A percentile compares a stretch with the other conserved stretches of the same genome.
Conservation (phyloP, 2,329 filamentous ascomycete species). For the Diaporthe helianthi region DNA sequence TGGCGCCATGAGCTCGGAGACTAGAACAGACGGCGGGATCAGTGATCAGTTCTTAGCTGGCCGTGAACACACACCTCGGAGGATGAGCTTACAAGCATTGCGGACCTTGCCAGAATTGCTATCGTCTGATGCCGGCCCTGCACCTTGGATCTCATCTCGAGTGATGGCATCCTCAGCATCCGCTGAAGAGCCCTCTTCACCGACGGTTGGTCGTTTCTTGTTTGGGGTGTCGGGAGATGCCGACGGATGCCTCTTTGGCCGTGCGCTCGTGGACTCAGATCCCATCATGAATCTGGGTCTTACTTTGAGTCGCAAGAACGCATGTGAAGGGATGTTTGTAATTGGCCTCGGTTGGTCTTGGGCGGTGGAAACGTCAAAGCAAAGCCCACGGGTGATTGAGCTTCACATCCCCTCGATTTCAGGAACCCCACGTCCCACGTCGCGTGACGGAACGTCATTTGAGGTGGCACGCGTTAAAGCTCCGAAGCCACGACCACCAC, state of each 20-base stretch:
- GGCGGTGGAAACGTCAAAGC: no score
- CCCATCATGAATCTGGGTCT: background rate
- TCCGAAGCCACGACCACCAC: background rate
- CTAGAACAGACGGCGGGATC: slow-evolving; percentile 39
- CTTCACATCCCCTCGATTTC: slow-evolving; percentile 10
- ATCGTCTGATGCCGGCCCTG: slow-evolving; percentile 41
- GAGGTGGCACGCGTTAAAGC: slow-evolving; percentile 11
- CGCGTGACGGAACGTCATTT: background rate
- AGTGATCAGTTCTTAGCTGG: slow-evolving; percentile 33
- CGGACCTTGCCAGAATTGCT: slow-evolving; percentile 40
- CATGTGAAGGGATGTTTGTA: background rate
- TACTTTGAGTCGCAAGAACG: background rate
- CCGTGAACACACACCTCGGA: background rate
- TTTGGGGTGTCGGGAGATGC: slow-evolving; percentile 9
- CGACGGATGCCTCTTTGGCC: slow-evolving; percentile 18
- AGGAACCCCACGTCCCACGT: slow-evolving; percentile 11
- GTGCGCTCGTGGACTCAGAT: background rate
- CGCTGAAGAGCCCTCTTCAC: background rate
- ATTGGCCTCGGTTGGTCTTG: background rate
- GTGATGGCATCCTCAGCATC: slow-evolving; percentile 49
- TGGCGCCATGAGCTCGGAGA: slow-evolving; percentile 62
- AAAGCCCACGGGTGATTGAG: background rate
- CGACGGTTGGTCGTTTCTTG: slow-evolving; percentile 21
- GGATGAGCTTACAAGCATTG: slow-evolving; percentile 49
- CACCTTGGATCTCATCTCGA: slow-evolving; percentile 48